Base-by-base conservation (phyloP, 208 protist species). In the Leishmania tropica region DNA sequence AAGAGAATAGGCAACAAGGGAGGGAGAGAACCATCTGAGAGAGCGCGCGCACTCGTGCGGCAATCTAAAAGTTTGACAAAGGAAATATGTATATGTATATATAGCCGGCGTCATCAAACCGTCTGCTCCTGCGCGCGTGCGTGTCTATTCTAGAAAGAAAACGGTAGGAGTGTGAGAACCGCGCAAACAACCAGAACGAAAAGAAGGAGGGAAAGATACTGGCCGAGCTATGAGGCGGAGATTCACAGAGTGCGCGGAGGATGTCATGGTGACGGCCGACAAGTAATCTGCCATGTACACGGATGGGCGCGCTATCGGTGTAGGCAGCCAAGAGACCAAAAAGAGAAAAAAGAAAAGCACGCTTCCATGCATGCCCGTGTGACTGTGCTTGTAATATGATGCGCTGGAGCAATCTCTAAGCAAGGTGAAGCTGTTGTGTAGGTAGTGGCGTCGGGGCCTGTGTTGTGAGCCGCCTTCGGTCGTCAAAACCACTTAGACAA, bases 111-210 rank as follows among this genome's bases (percentile, higher is more conserved):
- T 19, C 28, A 42, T 68, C 62, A 40, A 15, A 0, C 56, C 17
- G 21, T 75, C 45, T 47, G 5, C 19, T 31, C n/a, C 40, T n/a
- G 71, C 15, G 28, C 71, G 45, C 71, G 24, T 21, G 45, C 28
- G 40, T 21, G n/a, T 68, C 62, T 68, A 40, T 40, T 68, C 62
- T 68, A 42, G 13, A 68, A 68, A 35, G 28, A 19, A 40, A 68
- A 21, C 15, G 17, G 31, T 8, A 42, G 62, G 31, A 40, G 31
- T 17, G 60, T 31, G 62, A n/a, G 13, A 67, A 8, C 68, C 6
- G 19, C 35, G 19, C 68, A 72, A 74, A 68, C 62, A 78, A 72
- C 19, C 31, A 5, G 24, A 65, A 75, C 42, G 24, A 71, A 64
- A 15, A 19, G 24, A 15, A 45, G 8, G 28, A 72, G 24, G 28